These are phyloP conservation scores for Phytophthora lateralis DNA, from an alignment of 352 stramenopile species.

Conservation along the genomic window DNA sequence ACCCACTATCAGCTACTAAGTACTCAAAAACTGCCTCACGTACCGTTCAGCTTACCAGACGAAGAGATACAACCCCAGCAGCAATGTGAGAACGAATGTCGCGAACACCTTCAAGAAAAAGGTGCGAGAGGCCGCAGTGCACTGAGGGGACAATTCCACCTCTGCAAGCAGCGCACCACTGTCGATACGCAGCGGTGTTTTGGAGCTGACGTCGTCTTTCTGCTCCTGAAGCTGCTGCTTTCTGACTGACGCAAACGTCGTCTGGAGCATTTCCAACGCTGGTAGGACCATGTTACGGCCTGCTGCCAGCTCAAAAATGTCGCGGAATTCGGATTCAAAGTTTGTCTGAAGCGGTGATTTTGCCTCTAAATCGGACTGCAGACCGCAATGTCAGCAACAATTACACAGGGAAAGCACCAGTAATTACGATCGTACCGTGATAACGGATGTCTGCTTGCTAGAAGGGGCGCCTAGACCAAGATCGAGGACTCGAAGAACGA, in stretches of 20 bases:
- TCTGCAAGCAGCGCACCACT: constrained; percentile 53
- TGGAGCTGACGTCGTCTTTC: constrained; percentile 15
- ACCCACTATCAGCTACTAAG: background rate
- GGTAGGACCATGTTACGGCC: constrained; percentile 48
- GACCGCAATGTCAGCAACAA: constrained; percentile 6
- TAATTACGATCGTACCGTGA: constrained; percentile 34
- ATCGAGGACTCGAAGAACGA: constrained; percentile 58
- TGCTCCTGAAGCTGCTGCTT: constrained; percentile 30
- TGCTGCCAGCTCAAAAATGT: constrained; percentile 76
- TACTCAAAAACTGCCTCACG: background rate
- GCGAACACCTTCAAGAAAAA: constrained; percentile 79
- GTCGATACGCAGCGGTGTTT: constrained; percentile 41
- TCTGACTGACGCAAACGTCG: constrained; percentile 37
- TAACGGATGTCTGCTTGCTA: constrained; percentile 42
- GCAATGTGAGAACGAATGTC: constrained; percentile 62
- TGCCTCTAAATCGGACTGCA: constrained; percentile 51
- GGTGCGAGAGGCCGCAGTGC: constrained; percentile 51
- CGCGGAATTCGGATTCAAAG: constrained; percentile 71
- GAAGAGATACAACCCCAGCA: constrained; percentile 62
- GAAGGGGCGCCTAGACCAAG: constrained; percentile 55
- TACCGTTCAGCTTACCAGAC: constrained; percentile 24
- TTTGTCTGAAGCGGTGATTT: constrained; percentile 46
- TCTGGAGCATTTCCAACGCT: constrained; percentile 54
- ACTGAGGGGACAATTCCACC: constrained; percentile 48
- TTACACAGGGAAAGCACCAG: background rate